phyloP scores from a whole-genome alignment of 2,329 filamentous ascomycete species.

The Alternaria conjuncta region DNA sequence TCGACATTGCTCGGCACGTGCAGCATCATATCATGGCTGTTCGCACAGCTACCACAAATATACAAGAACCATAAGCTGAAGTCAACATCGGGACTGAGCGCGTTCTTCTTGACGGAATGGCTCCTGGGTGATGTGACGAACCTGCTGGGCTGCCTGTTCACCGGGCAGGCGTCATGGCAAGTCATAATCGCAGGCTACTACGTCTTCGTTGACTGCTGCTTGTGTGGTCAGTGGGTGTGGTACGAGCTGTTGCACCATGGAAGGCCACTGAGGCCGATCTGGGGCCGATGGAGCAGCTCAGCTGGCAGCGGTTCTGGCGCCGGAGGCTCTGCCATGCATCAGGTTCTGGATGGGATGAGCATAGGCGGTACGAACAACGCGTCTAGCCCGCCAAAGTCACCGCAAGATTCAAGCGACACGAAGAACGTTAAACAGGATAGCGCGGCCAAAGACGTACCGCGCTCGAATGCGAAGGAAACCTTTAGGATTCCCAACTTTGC shows the following conservation, averaged over 20 bases:
- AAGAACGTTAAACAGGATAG: slow-evolving; percentile 19
- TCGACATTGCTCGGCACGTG: slow-evolving; percentile 66
- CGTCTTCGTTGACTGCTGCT: slow-evolving; percentile 67
- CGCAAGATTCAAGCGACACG: slow-evolving; percentile 8
- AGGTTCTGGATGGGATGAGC: slow-evolving; percentile 33
- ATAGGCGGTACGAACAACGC: slow-evolving; percentile 17
- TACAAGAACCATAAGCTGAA: slow-evolving; percentile 70
- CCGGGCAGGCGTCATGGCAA: slow-evolving; percentile 70
- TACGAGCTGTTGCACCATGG: slow-evolving; percentile 65
- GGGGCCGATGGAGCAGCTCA: slow-evolving; percentile 32
- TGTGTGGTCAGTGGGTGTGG: slow-evolving; percentile 70
- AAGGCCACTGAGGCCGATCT: slow-evolving; percentile 51
- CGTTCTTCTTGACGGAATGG: slow-evolving; percentile 72
- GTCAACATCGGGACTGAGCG: slow-evolving; percentile 69
- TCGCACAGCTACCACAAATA: slow-evolving; percentile 72
- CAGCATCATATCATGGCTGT: slow-evolving; percentile 72
- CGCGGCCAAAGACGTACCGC: slow-evolving; percentile 30
- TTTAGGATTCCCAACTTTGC: slow-evolving; percentile 49
- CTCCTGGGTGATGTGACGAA: slow-evolving; percentile 69
- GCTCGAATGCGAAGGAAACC: slow-evolving; percentile 40
- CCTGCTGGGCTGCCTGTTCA: slow-evolving; percentile 67
- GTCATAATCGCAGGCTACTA: slow-evolving; percentile 70
- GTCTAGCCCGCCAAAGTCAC: slow-evolving; percentile 3
- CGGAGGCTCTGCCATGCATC: slow-evolving; percentile 36
- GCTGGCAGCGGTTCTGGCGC: slow-evolving; percentile 19